These are phyloP conservation scores for Colletotrichum lupini DNA, from an alignment of 2,329 filamentous ascomycete genomes.

Conservation along the genomic window DNA sequence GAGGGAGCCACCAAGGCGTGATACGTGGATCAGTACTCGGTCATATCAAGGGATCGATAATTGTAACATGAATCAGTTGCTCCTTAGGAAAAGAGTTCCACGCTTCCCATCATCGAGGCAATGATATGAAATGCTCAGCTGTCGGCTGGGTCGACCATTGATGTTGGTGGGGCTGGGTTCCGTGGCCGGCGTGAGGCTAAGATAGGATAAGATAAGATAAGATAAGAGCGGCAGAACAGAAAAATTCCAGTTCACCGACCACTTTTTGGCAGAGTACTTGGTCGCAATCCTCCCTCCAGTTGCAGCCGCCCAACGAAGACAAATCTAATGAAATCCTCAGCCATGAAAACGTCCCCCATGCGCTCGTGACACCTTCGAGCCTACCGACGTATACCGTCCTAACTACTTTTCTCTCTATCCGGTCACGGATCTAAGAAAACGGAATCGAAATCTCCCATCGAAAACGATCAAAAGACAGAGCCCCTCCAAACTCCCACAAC, in stretches of 20 bases:
- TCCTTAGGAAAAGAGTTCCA: background rate
- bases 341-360: background rate
- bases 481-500: background rate
- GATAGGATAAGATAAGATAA: constrained; percentile 39
- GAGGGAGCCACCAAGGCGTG: background rate
- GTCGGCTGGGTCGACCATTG: background rate
- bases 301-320: background rate
- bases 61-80: background rate
- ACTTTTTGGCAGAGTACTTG: constrained; percentile 1
- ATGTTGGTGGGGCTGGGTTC: constrained; percentile 5
- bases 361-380: constrained; percentile 4
- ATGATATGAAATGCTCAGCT: background rate
- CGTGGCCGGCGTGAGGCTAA: background rate
- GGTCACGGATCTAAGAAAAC: background rate
- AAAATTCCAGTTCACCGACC: constrained; percentile 21
- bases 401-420: background rate
- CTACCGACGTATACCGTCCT: background rate
- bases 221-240: constrained; percentile 13
- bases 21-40: background rate
- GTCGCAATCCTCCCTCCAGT: background rate
- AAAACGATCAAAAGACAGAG: background rate
- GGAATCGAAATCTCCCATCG: background rate
- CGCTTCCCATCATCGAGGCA: background rate
- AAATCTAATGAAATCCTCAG: background rate
- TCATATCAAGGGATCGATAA: background rate